Evolutionary conservation across 495 filamentous ascomycete species (phyloP), one percentile per base, ranked within the genome.

Genomic region (Hamigera avellanea): DNA sequence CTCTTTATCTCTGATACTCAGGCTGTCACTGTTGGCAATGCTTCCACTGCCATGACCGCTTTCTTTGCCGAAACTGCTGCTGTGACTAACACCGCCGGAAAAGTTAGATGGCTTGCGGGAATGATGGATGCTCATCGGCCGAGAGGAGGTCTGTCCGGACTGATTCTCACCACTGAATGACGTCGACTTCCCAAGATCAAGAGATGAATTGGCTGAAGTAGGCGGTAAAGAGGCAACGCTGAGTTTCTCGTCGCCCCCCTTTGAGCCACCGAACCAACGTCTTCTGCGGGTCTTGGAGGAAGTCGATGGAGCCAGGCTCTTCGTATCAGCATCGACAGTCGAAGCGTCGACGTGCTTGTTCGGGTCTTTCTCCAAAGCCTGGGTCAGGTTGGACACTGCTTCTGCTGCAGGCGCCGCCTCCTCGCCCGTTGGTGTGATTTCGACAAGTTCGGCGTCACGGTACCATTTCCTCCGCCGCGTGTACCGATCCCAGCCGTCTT

Each of bases 381-480:
- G 59, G 8, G 56, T 58, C 32, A 57, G 36, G 19, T 44, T 50
- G 27, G 59, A 62, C 7, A 49, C 32, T 10, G 54, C 41, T 6
- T 54, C 50, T 19, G 50, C 32, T 26, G 19, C 15, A 1, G 33
- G 19, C 9, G 48, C 46, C 13, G 37, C 27, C 4, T 43, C 44
- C 9, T 66, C 67, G 4, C 45, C 58, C 32, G 40, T 57, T 8
- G 55, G 59, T 16, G 72, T 58, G 14, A 76, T 59, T 44, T 99
- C 93, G 25, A 95, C 81, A 14, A 99, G 75, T 56, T 99, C 93
- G 17, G 93, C 91, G 48, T 95, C 91, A 19, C 93, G 79, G 50
- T 80, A 86, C 91, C 91, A 99, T 56, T 96, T 99, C 35, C 91
- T 67, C 8, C 91, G 75, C 17, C 91, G 75, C 0, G 91, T 99